Evolutionary conservation across 495 filamentous ascomycete genomes (phyloP), one percentile per base, ranked within the genome.

Genomic region (Talaromyces liani): DNA sequence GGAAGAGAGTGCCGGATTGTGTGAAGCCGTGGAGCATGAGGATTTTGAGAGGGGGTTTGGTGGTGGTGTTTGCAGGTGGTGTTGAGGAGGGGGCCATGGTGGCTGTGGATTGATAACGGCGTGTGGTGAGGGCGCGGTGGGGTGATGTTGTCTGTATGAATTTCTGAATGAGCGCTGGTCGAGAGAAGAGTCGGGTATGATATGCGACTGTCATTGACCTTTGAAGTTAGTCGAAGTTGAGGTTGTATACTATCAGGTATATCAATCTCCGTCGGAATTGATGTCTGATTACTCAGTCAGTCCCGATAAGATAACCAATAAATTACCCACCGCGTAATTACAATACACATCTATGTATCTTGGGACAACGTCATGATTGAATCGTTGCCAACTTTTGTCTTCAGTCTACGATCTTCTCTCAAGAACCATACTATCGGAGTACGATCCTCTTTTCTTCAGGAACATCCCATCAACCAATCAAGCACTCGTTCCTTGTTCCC

Each of bases 1-100:
- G 87, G 85, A 97, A 98, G 70, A 91, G 77, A 1, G 85, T 71
- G 34, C 93, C 92, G 33, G 91, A 93, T 81, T 98, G 94, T 1
- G 93, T 97, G 85, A 89, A 98, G 75, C 93, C 80, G 61, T 82
- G 79, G 45, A 83, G 78, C 80, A 86, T 73, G 75, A 87, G 67
- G 75, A 86, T 73, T 77, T 82, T 79, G 69, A 83, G 70, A 45
- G 70, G 54, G 54, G 27, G 14, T 62, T 60, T 58, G 58, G 45
- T 60, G 60, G 12, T 25, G 29, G 29, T 31, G 29, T 31, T 31
- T 31, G 27, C 27, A 3, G 29, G 29, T 31, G 29, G 29, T 4
- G 60, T 62, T 58, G 57, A 64, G 60, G 61, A 58, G 1, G 69
- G 65, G 0, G 66, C 69, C 70, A 72, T 74, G 53, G 64, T 66